phyloP scores from a whole-genome alignment of 2,329 filamentous ascomycete genomes.

The Xylaria digitata region DNA sequence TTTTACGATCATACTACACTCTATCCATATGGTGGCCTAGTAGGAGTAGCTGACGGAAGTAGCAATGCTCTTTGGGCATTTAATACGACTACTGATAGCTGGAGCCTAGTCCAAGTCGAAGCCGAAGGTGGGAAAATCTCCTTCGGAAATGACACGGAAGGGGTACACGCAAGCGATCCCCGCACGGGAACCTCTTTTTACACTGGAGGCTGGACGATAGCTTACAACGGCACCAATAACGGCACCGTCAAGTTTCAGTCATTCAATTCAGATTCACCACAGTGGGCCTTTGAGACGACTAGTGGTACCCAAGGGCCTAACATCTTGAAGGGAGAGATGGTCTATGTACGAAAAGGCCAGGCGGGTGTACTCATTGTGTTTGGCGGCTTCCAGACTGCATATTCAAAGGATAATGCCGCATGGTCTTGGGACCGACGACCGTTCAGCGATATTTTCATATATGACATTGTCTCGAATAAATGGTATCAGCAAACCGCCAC shows the following conservation, averaged over 20 bases:
- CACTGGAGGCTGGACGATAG: conserved; percentile 32
- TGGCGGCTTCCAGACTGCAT: conserved; percentile 38
- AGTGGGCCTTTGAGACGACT: conserved; percentile 32
- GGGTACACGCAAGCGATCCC: conserved; percentile 35
- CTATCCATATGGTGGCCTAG: conserved; percentile 6
- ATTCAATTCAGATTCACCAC: conserved; percentile 23
- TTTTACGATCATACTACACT: conserved; percentile 8
- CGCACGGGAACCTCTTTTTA: conserved; percentile 37
- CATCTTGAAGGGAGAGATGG: conserved; percentile 39
- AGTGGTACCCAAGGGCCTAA: conserved; percentile 30
- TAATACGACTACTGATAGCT: conserved; percentile 32
- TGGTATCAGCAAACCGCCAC: conserved; percentile 40
- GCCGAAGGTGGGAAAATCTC: conserved; percentile 32
- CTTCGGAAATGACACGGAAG: conserved; percentile 27
- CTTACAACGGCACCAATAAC: conserved; percentile 34
- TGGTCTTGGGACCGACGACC: conserved; percentile 31
- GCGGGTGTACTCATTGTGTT: conserved; percentile 38
- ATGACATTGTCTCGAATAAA: conserved; percentile 36
- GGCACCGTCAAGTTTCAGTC: conserved; percentile 38
- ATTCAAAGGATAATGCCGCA: conserved; percentile 6
- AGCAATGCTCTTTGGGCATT: conserved; percentile 37
- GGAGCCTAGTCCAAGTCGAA: conserved; percentile 24
- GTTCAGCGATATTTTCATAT: conserved; percentile 38
- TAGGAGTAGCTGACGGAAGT: conserved; percentile 5
- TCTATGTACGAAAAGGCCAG: conserved; percentile 37